Conservation (phyloP, 495 filamentous ascomycete species). For the Symbiotaphrina buchneri region DNA sequence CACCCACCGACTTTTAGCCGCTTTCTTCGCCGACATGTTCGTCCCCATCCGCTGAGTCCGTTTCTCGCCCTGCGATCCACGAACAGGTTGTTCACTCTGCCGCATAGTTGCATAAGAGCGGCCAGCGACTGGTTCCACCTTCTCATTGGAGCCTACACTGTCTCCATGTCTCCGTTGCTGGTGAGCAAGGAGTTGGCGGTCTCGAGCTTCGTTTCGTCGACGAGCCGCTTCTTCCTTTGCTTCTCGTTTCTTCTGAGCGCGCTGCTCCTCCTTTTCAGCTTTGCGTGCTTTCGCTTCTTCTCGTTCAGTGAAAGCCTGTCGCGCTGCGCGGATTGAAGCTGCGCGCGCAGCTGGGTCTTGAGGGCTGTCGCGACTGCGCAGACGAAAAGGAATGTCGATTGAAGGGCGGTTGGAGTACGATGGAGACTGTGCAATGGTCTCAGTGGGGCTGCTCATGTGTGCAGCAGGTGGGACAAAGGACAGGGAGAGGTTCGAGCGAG, state of each 20-base stretch:
- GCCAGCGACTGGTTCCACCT: background rate
- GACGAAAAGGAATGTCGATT: constrained; percentile 30
- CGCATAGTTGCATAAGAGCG: background rate
- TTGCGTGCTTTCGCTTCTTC: constrained; percentile 34
- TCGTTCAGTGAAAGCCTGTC: constrained; percentile 32
- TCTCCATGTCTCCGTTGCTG: background rate
- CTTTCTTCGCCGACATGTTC: background rate
- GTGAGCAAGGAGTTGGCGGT: background rate
- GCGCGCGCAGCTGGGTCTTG: constrained; percentile 27
- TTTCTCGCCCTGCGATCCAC: constrained; percentile 2
- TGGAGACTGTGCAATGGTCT: constrained; percentile 25
- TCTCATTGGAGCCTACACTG: background rate
- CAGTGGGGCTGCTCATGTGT: constrained; percentile 16
- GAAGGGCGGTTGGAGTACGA: too few relatives aligned
- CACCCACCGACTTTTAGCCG: constrained; percentile 19
- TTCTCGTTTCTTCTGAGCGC: background rate
- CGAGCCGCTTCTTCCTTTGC: background rate
- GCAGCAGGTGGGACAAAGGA: constrained; percentile 26
- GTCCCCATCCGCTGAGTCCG: background rate
- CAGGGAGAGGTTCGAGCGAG: constrained; percentile 19
- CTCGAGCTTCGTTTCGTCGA: background rate
- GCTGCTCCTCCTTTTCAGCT: constrained; percentile 14
- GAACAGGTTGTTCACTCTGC: constrained; percentile 1
- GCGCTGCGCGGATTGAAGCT: constrained; percentile 27
- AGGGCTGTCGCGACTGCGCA: constrained; percentile 20